These are phyloP conservation scores for Arabis hirsuta DNA, from an alignment of 345 rosid genomes.

Conservation along the genomic window DNA sequence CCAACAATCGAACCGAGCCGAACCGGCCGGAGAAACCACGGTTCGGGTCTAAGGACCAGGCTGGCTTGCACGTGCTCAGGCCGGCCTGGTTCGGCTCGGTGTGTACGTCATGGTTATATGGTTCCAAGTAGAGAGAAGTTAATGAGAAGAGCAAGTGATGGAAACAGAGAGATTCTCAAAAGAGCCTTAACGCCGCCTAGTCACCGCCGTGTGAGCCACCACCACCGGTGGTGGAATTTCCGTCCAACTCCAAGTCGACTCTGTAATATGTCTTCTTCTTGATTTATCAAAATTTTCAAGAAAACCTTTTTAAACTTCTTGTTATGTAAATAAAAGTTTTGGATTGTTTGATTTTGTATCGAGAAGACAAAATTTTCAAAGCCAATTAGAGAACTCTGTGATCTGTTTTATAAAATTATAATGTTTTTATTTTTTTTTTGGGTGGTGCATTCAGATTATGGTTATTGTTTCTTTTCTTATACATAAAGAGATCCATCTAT, in stretches of 20 bases:
- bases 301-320: background rate
- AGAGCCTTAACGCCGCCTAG: conserved; percentile 52
- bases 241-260: conserved; percentile 59
- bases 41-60: conserved; percentile 11
- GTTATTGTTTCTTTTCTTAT: background rate
- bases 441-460: conserved; percentile 1
- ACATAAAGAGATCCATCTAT: conserved; percentile 20
- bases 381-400: background rate
- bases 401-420: background rate
- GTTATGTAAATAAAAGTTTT: conserved; percentile 13
- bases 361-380: background rate
- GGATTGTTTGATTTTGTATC: conserved; percentile 4
- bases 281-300: background rate
- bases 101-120: conserved; percentile 45
- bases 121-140: conserved; percentile 42
- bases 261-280: conserved; percentile 51
- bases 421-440: background rate
- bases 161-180: conserved; percentile 46
- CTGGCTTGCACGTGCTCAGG: conserved; percentile 33
- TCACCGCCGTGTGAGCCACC: conserved; percentile 40
- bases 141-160: conserved; percentile 35
- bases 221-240: conserved; percentile 51
- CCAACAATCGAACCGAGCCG: conserved; percentile 7
- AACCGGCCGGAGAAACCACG: conserved; percentile 10
- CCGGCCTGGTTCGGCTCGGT: conserved; percentile 33